Evolutionary conservation across 768 basidiomycete genomes (phyloP).

Genomic region (Pisolithus albus): DNA sequence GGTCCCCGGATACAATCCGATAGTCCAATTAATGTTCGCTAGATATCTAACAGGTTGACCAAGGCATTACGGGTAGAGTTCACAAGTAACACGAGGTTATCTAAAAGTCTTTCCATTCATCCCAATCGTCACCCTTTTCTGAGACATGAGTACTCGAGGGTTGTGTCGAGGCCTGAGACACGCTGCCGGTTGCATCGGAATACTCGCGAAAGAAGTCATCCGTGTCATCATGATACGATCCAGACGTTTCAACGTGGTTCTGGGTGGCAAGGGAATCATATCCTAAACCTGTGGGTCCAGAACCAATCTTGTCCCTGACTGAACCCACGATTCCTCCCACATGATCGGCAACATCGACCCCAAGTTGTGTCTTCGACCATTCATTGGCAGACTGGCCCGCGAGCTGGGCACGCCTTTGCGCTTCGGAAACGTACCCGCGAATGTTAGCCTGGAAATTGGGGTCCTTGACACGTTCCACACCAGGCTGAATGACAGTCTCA

Average conservation of each 20-base stretch:
- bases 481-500: conserved; percentile 88
- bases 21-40: no score
- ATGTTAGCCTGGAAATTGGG: conserved; percentile 73
- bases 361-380: conserved; percentile 71
- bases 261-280: conserved; percentile 42
- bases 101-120: conserved; percentile 81
- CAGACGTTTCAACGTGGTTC: conserved; percentile 51
- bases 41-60: background rate
- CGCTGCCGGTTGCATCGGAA: conserved; percentile 16
- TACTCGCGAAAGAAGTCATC: conserved; percentile 53
- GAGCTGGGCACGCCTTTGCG: conserved; percentile 54
- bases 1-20: background rate
- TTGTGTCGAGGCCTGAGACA: conserved; percentile 3
- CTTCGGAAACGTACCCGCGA: conserved; percentile 63
- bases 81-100: background rate
- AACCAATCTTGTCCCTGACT: conserved; percentile 51
- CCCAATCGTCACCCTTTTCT: conserved; percentile 54
- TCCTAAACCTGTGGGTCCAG: conserved; percentile 49
- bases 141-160: conserved; percentile 10
- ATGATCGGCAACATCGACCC: conserved; percentile 79
- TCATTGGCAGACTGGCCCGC: conserved; percentile 64
- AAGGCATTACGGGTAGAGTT: background rate
- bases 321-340: conserved; percentile 63
- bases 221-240: conserved; percentile 52
- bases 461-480: conserved; percentile 73